Conservation (phyloP, 1,284 basidiomycete species). For the Athelia sp. region DNA sequence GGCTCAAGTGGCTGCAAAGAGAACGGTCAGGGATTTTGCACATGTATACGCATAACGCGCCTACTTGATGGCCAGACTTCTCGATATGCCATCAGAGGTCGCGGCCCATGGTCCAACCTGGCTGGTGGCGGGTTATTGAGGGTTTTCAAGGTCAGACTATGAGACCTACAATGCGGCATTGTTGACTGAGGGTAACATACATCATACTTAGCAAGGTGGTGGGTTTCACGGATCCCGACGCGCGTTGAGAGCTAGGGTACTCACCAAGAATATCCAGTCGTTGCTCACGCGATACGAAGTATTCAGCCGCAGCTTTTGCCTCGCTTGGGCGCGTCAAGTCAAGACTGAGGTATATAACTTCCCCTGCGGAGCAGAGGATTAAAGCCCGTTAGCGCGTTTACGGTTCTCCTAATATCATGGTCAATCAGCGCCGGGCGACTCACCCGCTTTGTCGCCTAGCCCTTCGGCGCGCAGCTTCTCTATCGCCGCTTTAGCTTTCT, state of each 20-base stretch:
- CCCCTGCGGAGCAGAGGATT: too few relatives aligned
- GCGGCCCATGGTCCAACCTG: neutral
- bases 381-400: conserved; percentile 19
- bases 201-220: neutral
- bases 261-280: too few relatives aligned
- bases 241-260: conserved; percentile 4
- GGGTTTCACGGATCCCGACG: neutral
- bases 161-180: conserved; percentile 43
- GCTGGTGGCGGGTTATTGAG: too few relatives aligned
- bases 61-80: conserved; percentile 40
- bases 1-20: conserved; percentile 38
- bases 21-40: too few relatives aligned
- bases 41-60: conserved; percentile 7
- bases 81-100: conserved; percentile 17
- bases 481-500: conserved; percentile 8
- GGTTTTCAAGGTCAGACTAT: conserved; percentile 6
- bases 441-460: neutral
- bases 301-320: too few relatives aligned
- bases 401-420: too few relatives aligned
- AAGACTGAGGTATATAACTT: too few relatives aligned
- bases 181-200: conserved; percentile 32
- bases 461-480: conserved; percentile 6
- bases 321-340: too few relatives aligned
- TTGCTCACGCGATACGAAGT: too few relatives aligned
- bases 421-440: conserved; percentile 38